Conservation (phyloP, 2,329 filamentous ascomycete genomes). For the Juglanconis oblonga region DNA sequence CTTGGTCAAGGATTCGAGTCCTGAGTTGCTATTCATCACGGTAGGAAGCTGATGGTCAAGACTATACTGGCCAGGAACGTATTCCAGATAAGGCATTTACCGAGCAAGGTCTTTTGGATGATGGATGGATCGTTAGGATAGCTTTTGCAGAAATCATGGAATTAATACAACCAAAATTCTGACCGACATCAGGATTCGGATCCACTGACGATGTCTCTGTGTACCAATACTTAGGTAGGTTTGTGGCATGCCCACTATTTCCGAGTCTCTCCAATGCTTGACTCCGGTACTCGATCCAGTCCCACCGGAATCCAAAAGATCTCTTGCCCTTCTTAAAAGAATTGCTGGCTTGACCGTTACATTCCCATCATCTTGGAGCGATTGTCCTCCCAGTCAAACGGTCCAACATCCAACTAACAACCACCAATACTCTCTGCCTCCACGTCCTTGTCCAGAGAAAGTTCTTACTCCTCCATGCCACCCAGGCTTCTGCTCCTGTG, state of each 20-base stretch:
- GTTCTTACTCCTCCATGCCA: slow-evolving; percentile 15
- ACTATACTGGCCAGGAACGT: no score
- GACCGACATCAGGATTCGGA: no score
- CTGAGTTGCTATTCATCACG: not conserved
- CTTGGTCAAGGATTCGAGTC: slow-evolving; percentile 2
- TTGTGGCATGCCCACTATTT: no score
- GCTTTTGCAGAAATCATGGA: no score
- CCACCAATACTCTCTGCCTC: slow-evolving; percentile 9
- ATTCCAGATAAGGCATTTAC: no score
- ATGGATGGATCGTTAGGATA: no score
- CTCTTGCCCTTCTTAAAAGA: not conserved
- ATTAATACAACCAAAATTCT: no score
- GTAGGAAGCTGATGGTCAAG: not conserved
- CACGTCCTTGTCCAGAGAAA: slow-evolving; percentile 12
- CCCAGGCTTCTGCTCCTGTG: slow-evolving; percentile 14
- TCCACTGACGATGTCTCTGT: no score
- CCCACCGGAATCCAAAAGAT: not conserved
- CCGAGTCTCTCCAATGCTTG: no score
- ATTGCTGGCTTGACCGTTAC: not conserved
- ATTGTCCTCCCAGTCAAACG: slow-evolving; percentile 7
- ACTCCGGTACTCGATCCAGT: not conserved
- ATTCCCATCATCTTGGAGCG: slow-evolving; percentile 2
- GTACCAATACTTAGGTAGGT: no score
- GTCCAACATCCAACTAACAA: slow-evolving; percentile 13
- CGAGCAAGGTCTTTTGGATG: no score